Evolutionary conservation across 2,329 filamentous ascomycete species (phyloP).

Genomic region (Fusarium fracticaudum): DNA sequence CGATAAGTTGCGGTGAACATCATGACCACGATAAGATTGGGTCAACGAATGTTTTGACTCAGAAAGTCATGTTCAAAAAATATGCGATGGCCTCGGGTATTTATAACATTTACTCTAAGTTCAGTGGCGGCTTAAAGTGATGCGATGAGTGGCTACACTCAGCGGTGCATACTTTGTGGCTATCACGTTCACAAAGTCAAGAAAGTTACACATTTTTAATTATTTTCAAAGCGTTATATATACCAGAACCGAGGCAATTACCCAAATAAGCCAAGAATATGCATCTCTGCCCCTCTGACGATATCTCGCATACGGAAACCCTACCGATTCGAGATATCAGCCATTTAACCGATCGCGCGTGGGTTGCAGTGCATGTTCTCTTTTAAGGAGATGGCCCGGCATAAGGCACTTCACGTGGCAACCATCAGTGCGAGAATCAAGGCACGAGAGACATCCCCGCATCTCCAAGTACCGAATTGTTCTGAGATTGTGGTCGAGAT

Average conservation of each 20-base stretch:
- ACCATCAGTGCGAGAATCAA: not conserved
- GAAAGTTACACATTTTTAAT: not conserved
- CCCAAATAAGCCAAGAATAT: not conserved
- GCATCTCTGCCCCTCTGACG: not conserved
- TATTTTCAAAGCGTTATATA: not conserved
- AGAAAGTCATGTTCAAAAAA: accelerated
- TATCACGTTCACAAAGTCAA: not conserved
- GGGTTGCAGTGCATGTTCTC: not conserved
- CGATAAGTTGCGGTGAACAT: not conserved
- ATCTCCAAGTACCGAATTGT: not conserved
- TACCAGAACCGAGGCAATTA: not conserved
- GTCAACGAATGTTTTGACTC: not conserved
- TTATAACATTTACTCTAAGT: not conserved
- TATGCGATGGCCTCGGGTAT: not conserved
- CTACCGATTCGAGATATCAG: not conserved
- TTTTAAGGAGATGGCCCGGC: not conserved
- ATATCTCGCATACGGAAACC: not conserved
- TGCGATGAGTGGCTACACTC: not conserved
- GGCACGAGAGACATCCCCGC: not conserved
- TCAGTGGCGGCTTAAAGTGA: not conserved
- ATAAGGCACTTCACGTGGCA: not conserved
- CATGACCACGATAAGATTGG: not conserved
- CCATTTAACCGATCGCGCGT: not conserved
- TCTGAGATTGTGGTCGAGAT: not conserved
- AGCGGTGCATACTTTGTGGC: not conserved